phyloP scores from a whole-genome alignment of 331 rosid species.

The Telfairia occidentalis region DNA sequence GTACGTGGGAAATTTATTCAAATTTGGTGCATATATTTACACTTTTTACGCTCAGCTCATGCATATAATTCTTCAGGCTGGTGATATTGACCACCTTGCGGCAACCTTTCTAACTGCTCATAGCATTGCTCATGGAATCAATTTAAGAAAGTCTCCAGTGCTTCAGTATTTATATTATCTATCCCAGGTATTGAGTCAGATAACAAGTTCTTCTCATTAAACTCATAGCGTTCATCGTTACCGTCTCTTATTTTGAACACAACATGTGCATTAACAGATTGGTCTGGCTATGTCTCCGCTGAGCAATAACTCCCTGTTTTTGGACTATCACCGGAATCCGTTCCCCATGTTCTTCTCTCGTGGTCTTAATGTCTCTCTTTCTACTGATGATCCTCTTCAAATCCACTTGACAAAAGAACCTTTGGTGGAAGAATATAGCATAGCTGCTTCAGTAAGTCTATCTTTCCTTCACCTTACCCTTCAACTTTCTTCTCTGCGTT shows the following conservation, averaged over 20 bases:
- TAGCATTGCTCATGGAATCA: constrained; percentile 94
- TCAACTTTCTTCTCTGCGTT: background rate
- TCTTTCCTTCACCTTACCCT: constrained; percentile 15
- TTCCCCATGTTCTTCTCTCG: constrained; percentile 77
- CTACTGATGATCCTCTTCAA: constrained; percentile 98
- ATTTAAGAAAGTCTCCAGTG: constrained; percentile 90
- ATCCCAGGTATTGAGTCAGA: constrained; percentile 54
- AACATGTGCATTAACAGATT: constrained; percentile 37
- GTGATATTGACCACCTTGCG: constrained; percentile 98
- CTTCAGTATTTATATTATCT: constrained; percentile 89
- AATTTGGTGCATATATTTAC: background rate
- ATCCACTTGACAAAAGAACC: constrained; percentile 97
- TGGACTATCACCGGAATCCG: constrained; percentile 96
- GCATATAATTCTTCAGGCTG: constrained; percentile 53
- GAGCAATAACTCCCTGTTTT: constrained; percentile 90
- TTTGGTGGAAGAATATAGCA: constrained; percentile 92
- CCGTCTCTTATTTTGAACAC: constrained; percentile 15
- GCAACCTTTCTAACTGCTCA: constrained; percentile 81
- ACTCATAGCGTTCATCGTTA: background rate
- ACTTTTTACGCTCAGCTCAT: constrained; percentile 6
- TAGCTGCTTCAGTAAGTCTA: constrained; percentile 88
- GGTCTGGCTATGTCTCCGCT: constrained; percentile 98
- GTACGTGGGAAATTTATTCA: constrained; percentile 23
- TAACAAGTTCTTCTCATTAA: background rate
- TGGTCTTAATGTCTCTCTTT: constrained; percentile 93